Percentiles rank a stretch among this genome's conserved stretches.
Conservation (phyloP, 176 grass and related monocot genomes). For the Eleusine coracana region DNA sequence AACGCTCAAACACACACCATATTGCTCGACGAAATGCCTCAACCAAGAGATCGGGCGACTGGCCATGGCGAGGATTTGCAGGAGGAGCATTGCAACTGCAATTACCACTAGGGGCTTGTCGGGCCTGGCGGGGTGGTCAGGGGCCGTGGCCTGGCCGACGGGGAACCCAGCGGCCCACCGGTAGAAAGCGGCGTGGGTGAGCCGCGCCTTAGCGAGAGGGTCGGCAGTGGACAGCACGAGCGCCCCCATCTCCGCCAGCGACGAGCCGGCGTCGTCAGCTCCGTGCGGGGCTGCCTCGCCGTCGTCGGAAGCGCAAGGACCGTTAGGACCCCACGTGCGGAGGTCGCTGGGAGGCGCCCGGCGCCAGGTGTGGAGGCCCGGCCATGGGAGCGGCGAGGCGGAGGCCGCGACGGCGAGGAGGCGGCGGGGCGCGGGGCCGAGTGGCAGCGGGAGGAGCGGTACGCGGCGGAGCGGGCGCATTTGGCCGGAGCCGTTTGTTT, state of each 20-base stretch:
- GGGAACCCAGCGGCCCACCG: slow-evolving; percentile 55
- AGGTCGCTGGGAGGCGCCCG: slow-evolving; percentile 52
- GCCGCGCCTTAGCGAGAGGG: slow-evolving; percentile 63
- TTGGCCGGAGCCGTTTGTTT: slow-evolving; percentile 15
- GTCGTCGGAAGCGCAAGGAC: slow-evolving; percentile 48
- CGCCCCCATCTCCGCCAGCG: slow-evolving; percentile 72
- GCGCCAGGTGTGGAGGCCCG: slow-evolving; percentile 75
- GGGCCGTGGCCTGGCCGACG: slow-evolving; percentile 47
- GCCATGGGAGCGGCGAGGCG: slow-evolving; percentile 60
- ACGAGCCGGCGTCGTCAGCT: slow-evolving; percentile 26
- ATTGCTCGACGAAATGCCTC: slow-evolving; percentile 43
- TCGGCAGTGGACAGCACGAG: slow-evolving; percentile 73
- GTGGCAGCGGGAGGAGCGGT: slow-evolving; percentile 8
- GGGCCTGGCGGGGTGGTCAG: slow-evolving; percentile 61
- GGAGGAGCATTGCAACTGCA: neutral
- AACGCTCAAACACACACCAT: neutral
- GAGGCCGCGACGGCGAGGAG: slow-evolving; percentile 6
- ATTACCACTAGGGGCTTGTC: slow-evolving; percentile 67
- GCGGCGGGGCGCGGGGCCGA: slow-evolving; percentile 14
- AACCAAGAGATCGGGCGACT: neutral
- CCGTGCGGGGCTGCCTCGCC: neutral
- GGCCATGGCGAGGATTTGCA: neutral
- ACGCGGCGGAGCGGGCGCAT: slow-evolving; percentile 41
- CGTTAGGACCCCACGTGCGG: slow-evolving; percentile 67
- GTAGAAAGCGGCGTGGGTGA: slow-evolving; percentile 81